phyloP scores from a whole-genome alignment of 2,329 filamentous ascomycete species.

The Clonostachys chloroleuca region DNA sequence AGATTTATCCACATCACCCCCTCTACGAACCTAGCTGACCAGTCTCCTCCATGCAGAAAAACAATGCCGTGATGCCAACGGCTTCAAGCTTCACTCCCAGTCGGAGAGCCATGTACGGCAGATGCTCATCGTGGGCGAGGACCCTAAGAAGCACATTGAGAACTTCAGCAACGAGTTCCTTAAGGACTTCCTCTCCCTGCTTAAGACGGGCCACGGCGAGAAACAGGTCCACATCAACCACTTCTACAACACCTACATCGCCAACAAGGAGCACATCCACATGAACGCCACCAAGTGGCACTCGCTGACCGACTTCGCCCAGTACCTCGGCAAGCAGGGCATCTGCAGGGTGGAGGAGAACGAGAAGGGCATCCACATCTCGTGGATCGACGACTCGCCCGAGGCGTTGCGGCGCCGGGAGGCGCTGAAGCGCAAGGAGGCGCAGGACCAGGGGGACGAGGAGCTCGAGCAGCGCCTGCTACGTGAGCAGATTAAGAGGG shows the following conservation, averaged over 20 bases:
- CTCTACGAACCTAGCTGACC: not conserved
- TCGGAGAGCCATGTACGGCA: slow-evolving; percentile 85
- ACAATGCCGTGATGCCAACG: slow-evolving; percentile 72
- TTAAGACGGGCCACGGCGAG: slow-evolving; percentile 83
- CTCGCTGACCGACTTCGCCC: slow-evolving; percentile 84
- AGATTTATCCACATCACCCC: not conserved
- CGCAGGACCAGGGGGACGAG: slow-evolving; percentile 86
- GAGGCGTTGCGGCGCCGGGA: slow-evolving; percentile 79
- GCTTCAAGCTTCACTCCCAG: slow-evolving; percentile 83
- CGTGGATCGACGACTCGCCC: slow-evolving; percentile 89
- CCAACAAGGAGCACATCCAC: slow-evolving; percentile 82
- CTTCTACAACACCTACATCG: slow-evolving; percentile 94
- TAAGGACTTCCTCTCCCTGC: slow-evolving; percentile 70
- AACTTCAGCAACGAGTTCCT: slow-evolving; percentile 80
- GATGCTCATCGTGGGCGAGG: slow-evolving; percentile 81
- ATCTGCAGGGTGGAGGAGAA: slow-evolving; percentile 89
- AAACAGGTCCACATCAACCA: slow-evolving; percentile 86
- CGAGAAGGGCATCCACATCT: slow-evolving; percentile 77
- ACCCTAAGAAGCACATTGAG: slow-evolving; percentile 79
- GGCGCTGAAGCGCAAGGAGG: slow-evolving; percentile 76
- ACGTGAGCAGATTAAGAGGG: slow-evolving; percentile 76
- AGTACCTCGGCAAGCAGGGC: slow-evolving; percentile 79
- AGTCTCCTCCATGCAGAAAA: not conserved
- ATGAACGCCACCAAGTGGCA: slow-evolving; percentile 93
- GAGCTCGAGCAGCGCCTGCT: slow-evolving; percentile 82